These are phyloP conservation scores for Prunella vulgaris DNA, from an alignment of 257 asterid species.

Conservation along the genomic window DNA sequence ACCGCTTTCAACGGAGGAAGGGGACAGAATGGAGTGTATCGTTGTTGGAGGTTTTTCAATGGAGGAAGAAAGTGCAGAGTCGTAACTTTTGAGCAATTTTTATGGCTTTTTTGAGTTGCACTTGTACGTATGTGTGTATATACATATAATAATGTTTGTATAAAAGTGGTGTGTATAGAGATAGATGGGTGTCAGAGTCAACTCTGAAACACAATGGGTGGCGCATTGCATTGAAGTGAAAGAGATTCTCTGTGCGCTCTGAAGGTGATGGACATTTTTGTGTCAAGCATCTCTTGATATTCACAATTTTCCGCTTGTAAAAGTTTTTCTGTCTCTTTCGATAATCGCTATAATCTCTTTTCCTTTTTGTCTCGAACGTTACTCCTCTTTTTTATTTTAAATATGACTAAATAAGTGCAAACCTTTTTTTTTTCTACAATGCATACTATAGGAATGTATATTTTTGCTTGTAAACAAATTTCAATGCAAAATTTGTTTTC, in stretches of 20 bases:
- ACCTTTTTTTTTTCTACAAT: too few species aligned
- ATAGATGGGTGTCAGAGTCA: slow-evolving; percentile 8
- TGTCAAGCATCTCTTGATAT: slow-evolving; percentile 11
- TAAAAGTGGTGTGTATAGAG: background rate
- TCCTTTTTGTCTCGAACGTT: slow-evolving; percentile 9
- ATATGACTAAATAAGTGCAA: too few species aligned
- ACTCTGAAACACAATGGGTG: background rate
- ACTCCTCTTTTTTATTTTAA: background rate
- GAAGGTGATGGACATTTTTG: background rate
- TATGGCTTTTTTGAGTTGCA: background rate
- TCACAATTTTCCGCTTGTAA: slow-evolving; percentile 10
- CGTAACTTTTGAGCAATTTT: background rate
- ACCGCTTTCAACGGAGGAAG: background rate
- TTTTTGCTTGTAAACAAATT: too few species aligned
- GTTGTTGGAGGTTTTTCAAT: background rate
- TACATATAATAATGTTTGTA: background rate
- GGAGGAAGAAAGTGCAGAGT: background rate
- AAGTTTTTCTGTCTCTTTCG: background rate
- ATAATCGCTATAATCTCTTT: background rate
- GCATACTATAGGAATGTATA: too few species aligned
- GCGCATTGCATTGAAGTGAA: slow-evolving; percentile 1
- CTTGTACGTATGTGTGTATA: too few species aligned
- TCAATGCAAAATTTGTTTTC: too few species aligned
- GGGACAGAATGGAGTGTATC: background rate
- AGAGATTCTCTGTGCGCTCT: slow-evolving; percentile 24